A percentile compares a stretch with the other conserved stretches of the same genome.
Evolutionary conservation across 371 early-diverging fungal genomes (phyloP).

Genomic region (Gilbertella persicaria): DNA sequence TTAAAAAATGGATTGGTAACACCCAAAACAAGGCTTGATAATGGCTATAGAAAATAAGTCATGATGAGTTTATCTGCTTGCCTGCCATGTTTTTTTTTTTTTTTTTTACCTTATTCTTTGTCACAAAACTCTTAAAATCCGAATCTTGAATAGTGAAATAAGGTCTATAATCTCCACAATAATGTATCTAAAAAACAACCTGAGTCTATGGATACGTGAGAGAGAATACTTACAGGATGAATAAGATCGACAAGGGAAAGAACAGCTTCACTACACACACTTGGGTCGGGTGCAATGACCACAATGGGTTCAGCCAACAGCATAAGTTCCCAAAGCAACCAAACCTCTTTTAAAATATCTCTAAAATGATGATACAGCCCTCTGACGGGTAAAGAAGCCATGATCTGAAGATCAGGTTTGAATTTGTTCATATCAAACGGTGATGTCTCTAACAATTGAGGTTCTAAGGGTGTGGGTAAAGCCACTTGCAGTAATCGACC

Average conservation of each 20-base stretch:
- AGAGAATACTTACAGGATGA: slow-evolving; percentile 73
- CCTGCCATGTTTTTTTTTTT: neutral
- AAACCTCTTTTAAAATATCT: slow-evolving; percentile 78
- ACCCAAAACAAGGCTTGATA: slow-evolving; percentile 85
- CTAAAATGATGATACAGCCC: slow-evolving; percentile 80
- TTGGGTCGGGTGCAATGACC: slow-evolving; percentile 88
- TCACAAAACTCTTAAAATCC: slow-evolving; percentile 80
- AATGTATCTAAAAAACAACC: slow-evolving; percentile 64
- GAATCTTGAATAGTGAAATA: slow-evolving; percentile 96
- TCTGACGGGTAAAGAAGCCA: slow-evolving; percentile 70
- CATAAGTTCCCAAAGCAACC: slow-evolving; percentile 95
- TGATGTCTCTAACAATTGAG: slow-evolving; percentile 82
- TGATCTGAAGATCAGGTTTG: slow-evolving; percentile 72
- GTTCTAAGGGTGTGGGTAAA: slow-evolving; percentile 74
- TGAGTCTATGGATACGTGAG: neutral
- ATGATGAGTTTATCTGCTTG: neutral
- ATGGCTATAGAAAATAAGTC: slow-evolving; percentile 54
- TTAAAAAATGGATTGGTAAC: slow-evolving; percentile 95
- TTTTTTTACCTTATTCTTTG: slow-evolving; percentile 54
- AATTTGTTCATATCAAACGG: slow-evolving; percentile 69
- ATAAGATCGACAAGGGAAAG: slow-evolving; percentile 88
- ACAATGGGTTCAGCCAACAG: slow-evolving; percentile 91
- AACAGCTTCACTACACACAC: slow-evolving; percentile 83
- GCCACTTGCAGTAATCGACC: slow-evolving; percentile 70
- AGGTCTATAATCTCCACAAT: slow-evolving; percentile 94